A percentile compares a stretch with the other conserved stretches of the same genome.
phyloP scores from a whole-genome alignment of 257 asterid species.

The Fraxinus cuspidata region DNA sequence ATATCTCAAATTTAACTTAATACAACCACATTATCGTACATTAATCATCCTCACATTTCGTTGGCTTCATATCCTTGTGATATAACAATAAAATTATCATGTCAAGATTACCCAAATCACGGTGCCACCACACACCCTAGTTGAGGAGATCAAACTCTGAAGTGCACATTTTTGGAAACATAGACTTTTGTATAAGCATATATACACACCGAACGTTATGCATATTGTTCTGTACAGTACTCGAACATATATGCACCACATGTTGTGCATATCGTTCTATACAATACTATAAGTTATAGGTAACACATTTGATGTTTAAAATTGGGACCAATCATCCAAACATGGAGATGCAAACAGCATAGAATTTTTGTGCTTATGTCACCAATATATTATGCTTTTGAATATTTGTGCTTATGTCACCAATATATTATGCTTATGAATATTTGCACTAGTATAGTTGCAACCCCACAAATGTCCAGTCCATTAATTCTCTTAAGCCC shows the following conservation, averaged over 20 bases:
- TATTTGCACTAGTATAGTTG: neutral
- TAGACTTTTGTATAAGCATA: neutral
- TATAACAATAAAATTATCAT: too few relatives aligned
- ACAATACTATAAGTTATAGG: neutral
- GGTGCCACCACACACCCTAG: neutral
- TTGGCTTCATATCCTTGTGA: neutral
- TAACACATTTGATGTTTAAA: neutral
- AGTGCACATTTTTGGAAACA: neutral
- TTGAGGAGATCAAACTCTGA: neutral
- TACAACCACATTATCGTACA: neutral
- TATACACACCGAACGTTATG: neutral
- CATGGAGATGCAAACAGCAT: neutral
- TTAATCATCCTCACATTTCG: neutral
- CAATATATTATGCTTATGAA: neutral
- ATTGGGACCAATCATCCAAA: neutral
- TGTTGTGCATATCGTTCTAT: neutral
- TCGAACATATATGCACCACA: too few relatives aligned
- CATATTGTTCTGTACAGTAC: neutral
- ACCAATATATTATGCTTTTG: neutral
- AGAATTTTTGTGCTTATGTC: neutral
- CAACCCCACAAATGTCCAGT: neutral
- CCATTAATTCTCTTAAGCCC: neutral
- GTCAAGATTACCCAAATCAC: neutral
- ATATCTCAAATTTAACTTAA: neutral
- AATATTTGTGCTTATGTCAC: conserved; percentile 2